Evolutionary conservation across 192 early-diverging fungal genomes (phyloP).

Genomic region (Chytriomyces sp.): DNA sequence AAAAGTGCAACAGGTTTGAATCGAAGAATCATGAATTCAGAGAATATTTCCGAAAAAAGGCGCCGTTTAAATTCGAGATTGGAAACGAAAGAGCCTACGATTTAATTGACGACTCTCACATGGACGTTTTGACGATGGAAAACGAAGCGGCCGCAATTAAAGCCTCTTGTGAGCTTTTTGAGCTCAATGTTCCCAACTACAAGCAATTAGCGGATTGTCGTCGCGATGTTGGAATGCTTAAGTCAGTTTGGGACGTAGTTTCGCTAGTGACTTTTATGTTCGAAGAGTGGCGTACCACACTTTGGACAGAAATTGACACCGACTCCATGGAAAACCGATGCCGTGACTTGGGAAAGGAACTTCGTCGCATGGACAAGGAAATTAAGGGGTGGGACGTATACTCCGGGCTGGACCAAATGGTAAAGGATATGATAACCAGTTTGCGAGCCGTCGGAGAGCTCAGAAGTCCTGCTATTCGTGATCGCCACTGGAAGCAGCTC

Average conservation of each 20-base stretch:
- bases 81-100: conserved; percentile 54
- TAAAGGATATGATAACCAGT: conserved; percentile 69
- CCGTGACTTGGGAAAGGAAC: conserved; percentile 61
- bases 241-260: conserved; percentile 66
- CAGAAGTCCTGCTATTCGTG: conserved; percentile 64
- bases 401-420: conserved; percentile 63
- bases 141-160: conserved; percentile 56
- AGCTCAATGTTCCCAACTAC: conserved; percentile 65
- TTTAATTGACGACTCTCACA: conserved; percentile 53
- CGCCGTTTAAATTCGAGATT: conserved; percentile 70
- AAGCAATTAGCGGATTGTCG: conserved; percentile 61
- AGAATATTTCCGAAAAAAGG: conserved; percentile 68
- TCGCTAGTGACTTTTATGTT: conserved; percentile 66
- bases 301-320: conserved; percentile 68
- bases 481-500: conserved; percentile 70
- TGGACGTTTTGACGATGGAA: conserved; percentile 64
- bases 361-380: conserved; percentile 67
- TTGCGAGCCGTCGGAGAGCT: conserved; percentile 67
- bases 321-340: conserved; percentile 65
- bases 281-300: conserved; percentile 58
- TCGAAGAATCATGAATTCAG: conserved; percentile 64
- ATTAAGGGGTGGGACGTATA: conserved; percentile 72
- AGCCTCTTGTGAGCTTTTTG: conserved; percentile 66
- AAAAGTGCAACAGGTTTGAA: conserved; percentile 71
- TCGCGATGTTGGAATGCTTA: conserved; percentile 64